Percentiles rank a stretch among this genome's conserved stretches.
These are phyloP conservation scores for Barnettozyma vustinii DNA, from an alignment of 805 yeast species.

Conservation along the genomic window DNA sequence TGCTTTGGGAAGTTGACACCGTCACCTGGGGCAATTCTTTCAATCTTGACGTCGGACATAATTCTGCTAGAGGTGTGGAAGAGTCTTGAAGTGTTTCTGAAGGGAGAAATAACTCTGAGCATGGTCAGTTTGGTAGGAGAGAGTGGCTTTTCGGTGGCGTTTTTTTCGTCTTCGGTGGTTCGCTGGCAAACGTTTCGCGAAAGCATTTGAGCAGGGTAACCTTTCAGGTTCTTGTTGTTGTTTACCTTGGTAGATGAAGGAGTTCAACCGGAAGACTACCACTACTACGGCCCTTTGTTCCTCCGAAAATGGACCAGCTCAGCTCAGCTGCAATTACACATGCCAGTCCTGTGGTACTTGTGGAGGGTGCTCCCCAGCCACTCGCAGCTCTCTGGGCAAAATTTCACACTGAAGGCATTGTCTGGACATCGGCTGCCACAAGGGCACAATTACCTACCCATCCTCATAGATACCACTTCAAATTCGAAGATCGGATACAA, in stretches of 20 bases:
- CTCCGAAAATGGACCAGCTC: background rate
- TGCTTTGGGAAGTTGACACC: conserved; percentile 79
- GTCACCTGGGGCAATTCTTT: conserved; percentile 47
- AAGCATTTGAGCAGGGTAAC: background rate
- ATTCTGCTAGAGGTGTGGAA: conserved; percentile 15
- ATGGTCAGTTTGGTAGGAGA: background rate
- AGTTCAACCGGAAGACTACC: background rate
- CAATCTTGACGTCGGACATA: conserved; percentile 28
- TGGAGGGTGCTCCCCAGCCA: background rate
- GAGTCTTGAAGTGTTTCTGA: conserved; percentile 11
- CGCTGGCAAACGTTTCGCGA: background rate
- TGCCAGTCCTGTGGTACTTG: background rate
- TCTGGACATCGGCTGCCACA: conserved; percentile 24
- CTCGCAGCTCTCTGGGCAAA: conserved; percentile 7
- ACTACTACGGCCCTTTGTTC: background rate
- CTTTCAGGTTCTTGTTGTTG: too few relatives aligned
- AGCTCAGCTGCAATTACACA: background rate
- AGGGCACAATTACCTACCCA: conserved; percentile 19
- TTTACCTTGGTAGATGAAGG: too few relatives aligned
- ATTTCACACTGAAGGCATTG: conserved; percentile 23
- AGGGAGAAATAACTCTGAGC: conserved; percentile 1
- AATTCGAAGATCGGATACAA: conserved; percentile 16
- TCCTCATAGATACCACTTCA: conserved; percentile 27
- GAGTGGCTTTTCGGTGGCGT: background rate
- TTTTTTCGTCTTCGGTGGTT: background rate